Evolutionary conservation across 805 yeast genomes (phyloP).

Genomic region (Candida coquimbonensis): DNA sequence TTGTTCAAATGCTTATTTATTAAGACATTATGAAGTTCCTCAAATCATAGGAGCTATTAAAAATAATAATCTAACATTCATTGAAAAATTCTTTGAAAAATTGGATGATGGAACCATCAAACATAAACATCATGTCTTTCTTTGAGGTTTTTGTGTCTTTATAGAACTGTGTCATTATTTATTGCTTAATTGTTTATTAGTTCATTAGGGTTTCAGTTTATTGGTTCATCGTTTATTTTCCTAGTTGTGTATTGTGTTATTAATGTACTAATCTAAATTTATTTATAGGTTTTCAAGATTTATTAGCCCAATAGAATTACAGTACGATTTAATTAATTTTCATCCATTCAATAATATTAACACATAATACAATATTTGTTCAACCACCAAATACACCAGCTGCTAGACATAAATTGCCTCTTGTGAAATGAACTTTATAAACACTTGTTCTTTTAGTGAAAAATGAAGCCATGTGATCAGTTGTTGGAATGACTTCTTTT

Average conservation of each 20-base stretch:
- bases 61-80: background rate
- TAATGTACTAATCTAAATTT: too few species aligned
- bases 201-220: too few species aligned
- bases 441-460: constrained; percentile 93
- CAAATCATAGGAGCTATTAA: background rate
- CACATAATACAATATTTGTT: background rate
- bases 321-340: too few species aligned
- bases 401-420: constrained; percentile 84
- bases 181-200: too few species aligned
- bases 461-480: constrained; percentile 88
- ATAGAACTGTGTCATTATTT: too few species aligned
- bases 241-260: too few species aligned
- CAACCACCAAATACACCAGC: constrained; percentile 68
- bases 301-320: too few species aligned
- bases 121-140: background rate
- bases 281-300: too few species aligned
- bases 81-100: background rate
- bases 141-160: background rate
- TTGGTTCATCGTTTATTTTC: too few species aligned
- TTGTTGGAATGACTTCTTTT: constrained; percentile 70
- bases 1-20: background rate
- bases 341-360: background rate
- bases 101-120: background rate
- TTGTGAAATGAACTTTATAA: constrained; percentile 85
- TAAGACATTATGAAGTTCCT: background rate